These are phyloP conservation scores for Alloascoidea africana DNA, from an alignment of 805 yeast species.

Conservation along the genomic window DNA sequence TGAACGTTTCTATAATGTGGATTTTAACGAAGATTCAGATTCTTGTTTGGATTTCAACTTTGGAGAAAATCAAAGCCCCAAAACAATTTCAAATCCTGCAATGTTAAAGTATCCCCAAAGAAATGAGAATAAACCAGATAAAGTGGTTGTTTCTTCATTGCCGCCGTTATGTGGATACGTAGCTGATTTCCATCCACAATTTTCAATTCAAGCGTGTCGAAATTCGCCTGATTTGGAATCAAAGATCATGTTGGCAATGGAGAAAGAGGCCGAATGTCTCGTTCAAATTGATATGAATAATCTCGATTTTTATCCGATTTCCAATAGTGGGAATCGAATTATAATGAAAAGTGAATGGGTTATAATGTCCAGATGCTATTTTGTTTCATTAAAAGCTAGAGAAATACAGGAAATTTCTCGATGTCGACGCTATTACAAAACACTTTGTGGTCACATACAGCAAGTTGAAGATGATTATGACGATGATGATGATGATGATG, in stretches of 20 bases:
- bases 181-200: slow-evolving; percentile 2
- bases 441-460: neutral
- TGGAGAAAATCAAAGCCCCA: neutral
- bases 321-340: no score
- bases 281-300: neutral
- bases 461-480: no score
- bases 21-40: neutral
- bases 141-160: no score
- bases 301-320: no score
- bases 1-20: no score
- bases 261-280: neutral
- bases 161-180: slow-evolving; percentile 3
- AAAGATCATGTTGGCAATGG: neutral
- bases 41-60: neutral
- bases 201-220: slow-evolving; percentile 2
- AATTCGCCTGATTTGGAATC: slow-evolving; percentile 1
- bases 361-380: neutral
- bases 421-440: neutral
- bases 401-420: slow-evolving; percentile 1
- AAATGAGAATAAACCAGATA: neutral
- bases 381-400: neutral
- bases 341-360: neutral
- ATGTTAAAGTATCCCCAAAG: no score
- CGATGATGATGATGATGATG: no score
- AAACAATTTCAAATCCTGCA: no score